Conservation (phyloP, 83 land plant genomes). For the Picea abies region DNA sequence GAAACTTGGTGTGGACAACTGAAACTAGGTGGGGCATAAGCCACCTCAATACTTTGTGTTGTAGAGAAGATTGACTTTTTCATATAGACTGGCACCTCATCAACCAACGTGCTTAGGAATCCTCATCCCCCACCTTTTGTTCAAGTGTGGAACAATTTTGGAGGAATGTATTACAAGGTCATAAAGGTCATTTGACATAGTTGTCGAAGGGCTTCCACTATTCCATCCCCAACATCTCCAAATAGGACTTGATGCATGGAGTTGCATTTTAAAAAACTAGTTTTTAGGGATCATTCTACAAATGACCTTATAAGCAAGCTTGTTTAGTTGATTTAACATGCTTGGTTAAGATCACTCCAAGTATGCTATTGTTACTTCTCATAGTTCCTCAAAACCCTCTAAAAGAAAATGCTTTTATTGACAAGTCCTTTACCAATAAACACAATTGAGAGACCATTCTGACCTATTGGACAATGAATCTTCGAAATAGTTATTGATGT, state of each 20-base stretch:
- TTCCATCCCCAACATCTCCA: background rate
- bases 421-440: too few species aligned
- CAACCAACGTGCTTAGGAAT: background rate
- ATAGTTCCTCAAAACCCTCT: too few species aligned
- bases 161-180: too few species aligned
- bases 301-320: background rate
- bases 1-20: background rate
- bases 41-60: background rate
- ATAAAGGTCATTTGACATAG: too few species aligned
- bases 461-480: too few species aligned
- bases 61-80: background rate
- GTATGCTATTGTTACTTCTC: too few species aligned
- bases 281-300: background rate
- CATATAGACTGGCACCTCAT: background rate
- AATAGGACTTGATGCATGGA: background rate
- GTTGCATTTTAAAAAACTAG: background rate
- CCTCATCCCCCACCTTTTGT: background rate
- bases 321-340: background rate
- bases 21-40: background rate
- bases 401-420: too few species aligned
- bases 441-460: too few species aligned
- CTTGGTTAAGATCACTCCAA: background rate
- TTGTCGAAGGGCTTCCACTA: background rate
- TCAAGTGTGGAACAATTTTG: too few species aligned
- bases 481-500: too few species aligned